These are phyloP conservation scores for Claviceps arundinis DNA, from an alignment of 2,329 filamentous ascomycete species.

Conservation along the genomic window DNA sequence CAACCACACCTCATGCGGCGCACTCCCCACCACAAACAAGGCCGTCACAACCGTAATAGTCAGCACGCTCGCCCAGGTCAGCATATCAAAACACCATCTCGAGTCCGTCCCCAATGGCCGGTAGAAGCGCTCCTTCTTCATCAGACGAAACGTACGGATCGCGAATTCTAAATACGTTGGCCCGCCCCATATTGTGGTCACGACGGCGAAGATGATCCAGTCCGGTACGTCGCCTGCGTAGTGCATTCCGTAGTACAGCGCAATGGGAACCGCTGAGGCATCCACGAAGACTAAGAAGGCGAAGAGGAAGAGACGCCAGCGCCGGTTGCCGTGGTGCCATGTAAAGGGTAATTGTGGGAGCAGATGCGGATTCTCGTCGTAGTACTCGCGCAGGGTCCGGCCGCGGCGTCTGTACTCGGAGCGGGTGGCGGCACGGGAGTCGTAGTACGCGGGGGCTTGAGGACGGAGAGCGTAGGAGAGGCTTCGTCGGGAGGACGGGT, in stretches of 20 bases:
- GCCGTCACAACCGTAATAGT: slow-evolving; percentile 36
- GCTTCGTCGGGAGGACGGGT: slow-evolving; percentile 14
- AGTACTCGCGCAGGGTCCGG: slow-evolving; percentile 25
- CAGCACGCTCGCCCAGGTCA: slow-evolving; percentile 31
- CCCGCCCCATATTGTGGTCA: slow-evolving; percentile 41
- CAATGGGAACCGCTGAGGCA: slow-evolving; percentile 31
- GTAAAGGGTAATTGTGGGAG: slow-evolving; percentile 28
- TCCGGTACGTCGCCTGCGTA: slow-evolving; percentile 26
- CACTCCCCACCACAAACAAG: slow-evolving; percentile 36
- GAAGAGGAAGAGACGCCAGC: slow-evolving; percentile 32
- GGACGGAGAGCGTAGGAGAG: slow-evolving; percentile 22
- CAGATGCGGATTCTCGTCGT: slow-evolving; percentile 23
- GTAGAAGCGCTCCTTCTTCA: slow-evolving; percentile 34
- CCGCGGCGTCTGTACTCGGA: slow-evolving; percentile 22
- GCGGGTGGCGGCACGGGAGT: slow-evolving; percentile 24
- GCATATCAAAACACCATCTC: slow-evolving; percentile 37
- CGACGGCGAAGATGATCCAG: slow-evolving; percentile 35
- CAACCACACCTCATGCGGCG: slow-evolving; percentile 35
- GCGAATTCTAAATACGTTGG: slow-evolving; percentile 41
- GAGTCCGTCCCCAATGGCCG: slow-evolving; percentile 32
- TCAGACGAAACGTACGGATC: slow-evolving; percentile 33
- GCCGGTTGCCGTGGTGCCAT: slow-evolving; percentile 26
- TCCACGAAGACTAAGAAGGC: slow-evolving; percentile 34
- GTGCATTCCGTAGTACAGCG: slow-evolving; percentile 37
- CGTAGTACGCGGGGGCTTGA: slow-evolving; percentile 25